Conservation (phyloP, 345 rosid species). For the Salix udensis region DNA sequence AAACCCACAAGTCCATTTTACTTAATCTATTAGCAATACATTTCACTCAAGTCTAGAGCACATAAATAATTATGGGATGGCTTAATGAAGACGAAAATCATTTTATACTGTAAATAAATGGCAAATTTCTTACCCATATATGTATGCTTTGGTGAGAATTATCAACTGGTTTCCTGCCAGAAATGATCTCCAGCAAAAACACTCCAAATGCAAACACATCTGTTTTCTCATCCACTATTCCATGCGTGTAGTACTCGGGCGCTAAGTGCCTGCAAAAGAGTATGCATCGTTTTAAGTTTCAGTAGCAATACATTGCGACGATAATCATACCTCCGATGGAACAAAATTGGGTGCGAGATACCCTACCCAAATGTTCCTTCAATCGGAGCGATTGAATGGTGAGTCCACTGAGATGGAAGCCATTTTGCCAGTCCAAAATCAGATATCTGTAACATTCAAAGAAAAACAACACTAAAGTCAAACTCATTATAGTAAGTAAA, state of each 20-base stretch:
- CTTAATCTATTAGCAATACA: not conserved
- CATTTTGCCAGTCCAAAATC: slow-evolving; percentile 97
- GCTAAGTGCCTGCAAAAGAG: slow-evolving; percentile 62
- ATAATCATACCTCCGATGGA: not conserved
- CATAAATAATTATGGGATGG: slow-evolving; percentile 3
- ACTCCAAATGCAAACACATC: slow-evolving; percentile 97
- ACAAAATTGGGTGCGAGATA: not conserved
- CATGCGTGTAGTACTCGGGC: slow-evolving; percentile 94
- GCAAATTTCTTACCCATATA: slow-evolving; percentile 60
- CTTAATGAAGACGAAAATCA: slow-evolving; percentile 6
- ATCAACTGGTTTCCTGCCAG: slow-evolving; percentile 87
- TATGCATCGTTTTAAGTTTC: not conserved
- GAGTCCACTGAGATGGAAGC: slow-evolving; percentile 98
- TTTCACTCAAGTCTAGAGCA: not conserved
- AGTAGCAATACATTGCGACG: not conserved
- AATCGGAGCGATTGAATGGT: slow-evolving; percentile 94
- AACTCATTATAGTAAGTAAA: not conserved
- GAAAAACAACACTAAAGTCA: not conserved
- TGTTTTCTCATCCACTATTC: slow-evolving; percentile 96
- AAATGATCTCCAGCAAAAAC: slow-evolving; percentile 75
- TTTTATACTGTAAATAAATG: not conserved
- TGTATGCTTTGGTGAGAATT: slow-evolving; percentile 87
- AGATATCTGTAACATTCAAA: slow-evolving; percentile 50
- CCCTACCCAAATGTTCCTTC: slow-evolving; percentile 97
- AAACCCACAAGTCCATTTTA: not conserved